These are phyloP conservation scores for Mycena venus DNA, from an alignment of 768 basidiomycete species.

Conservation along the genomic window DNA sequence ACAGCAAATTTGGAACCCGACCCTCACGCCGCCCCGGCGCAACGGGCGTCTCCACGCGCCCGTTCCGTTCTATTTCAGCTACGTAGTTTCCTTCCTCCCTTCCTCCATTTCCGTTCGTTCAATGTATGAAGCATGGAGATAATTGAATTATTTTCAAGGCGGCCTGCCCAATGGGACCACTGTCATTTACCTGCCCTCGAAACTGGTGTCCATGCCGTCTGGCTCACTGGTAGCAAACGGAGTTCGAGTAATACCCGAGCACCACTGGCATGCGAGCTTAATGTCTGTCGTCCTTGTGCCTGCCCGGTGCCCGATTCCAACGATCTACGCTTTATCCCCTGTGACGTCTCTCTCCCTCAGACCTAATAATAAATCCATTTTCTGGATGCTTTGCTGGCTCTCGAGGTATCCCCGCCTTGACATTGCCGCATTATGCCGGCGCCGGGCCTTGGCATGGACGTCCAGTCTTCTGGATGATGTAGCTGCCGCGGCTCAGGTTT, in stretches of 20 bases:
- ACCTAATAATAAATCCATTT: background rate
- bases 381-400: conserved; percentile 7
- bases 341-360: no score
- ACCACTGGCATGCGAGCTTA: background rate
- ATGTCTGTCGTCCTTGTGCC: no score
- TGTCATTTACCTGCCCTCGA: conserved; percentile 17
- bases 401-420: background rate
- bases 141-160: background rate
- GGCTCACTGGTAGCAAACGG: background rate
- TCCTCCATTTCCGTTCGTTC: background rate
- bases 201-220: background rate
- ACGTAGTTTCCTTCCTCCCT: no score
- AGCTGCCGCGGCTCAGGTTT: background rate
- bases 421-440: background rate
- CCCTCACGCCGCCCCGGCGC: background rate
- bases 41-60: background rate
- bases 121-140: background rate
- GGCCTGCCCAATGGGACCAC: background rate
- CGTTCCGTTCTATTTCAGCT: no score
- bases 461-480: background rate
- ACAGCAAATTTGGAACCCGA: background rate
- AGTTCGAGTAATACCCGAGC: background rate
- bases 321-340: conserved; percentile 9
- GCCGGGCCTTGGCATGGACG: background rate
- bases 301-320: conserved; percentile 5